These are phyloP conservation scores for Acer negundo DNA, from an alignment of 345 rosid species.

Conservation along the genomic window DNA sequence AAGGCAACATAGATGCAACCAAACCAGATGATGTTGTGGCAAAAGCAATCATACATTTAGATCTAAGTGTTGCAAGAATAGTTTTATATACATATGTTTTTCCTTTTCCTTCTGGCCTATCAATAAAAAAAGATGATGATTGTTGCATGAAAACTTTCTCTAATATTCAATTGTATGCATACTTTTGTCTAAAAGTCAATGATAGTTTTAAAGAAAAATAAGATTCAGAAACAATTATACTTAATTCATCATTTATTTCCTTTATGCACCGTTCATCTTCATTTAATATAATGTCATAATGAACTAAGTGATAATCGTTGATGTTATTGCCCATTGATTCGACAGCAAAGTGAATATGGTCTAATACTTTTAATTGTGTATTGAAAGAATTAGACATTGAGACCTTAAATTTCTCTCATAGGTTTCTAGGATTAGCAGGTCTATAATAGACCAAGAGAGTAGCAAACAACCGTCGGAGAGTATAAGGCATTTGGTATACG, in stretches of 20 bases:
- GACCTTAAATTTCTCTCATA: not conserved
- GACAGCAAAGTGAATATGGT: not conserved
- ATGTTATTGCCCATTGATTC: constrained; percentile 1
- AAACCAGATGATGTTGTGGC: not conserved
- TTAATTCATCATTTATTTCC: constrained; percentile 5
- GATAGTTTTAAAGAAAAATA: not conserved
- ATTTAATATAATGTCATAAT: not conserved
- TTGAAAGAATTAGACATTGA: not conserved
- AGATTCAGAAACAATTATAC: not conserved
- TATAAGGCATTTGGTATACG: not conserved
- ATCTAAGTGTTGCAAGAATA: not conserved
- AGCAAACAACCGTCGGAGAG: not conserved
- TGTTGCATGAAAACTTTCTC: not conserved
- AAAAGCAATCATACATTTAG: not conserved
- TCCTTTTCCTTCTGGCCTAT: constrained; percentile 12
- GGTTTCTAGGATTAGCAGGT: not conserved
- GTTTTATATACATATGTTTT: constrained; percentile 11
- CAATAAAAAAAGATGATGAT: not conserved
- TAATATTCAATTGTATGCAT: not conserved
- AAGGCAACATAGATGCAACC: not conserved
- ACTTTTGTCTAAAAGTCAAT: not conserved
- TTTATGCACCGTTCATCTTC: not conserved
- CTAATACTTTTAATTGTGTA: not conserved
- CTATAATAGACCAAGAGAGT: not conserved
- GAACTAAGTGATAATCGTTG: not conserved